phyloP scores from a whole-genome alignment of 331 rosid genomes.

The Ulmus americana region DNA sequence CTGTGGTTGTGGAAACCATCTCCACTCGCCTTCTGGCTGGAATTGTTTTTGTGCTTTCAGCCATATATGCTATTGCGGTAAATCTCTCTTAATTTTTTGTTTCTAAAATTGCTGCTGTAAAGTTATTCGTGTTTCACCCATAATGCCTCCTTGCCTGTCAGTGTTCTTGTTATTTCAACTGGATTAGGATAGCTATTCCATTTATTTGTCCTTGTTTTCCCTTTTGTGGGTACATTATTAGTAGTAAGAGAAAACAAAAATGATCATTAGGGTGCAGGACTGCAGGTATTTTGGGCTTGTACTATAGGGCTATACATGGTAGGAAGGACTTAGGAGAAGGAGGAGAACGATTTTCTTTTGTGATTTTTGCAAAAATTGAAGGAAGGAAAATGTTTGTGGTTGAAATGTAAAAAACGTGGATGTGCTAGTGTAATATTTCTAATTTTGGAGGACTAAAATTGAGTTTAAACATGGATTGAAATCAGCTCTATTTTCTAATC shows the following conservation, averaged over 20 bases:
- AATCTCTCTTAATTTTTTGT: constrained; percentile 3
- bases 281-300: background rate
- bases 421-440: too few species aligned
- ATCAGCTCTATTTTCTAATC: too few species aligned
- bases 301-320: background rate
- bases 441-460: too few species aligned
- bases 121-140: background rate
- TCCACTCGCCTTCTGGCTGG: constrained; percentile 80
- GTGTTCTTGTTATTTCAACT: background rate
- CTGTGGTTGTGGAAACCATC: constrained; percentile 89
- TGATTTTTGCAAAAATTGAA: background rate
- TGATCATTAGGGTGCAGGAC: background rate
- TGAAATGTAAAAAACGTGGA: too few species aligned
- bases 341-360: background rate
- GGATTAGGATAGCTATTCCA: constrained; percentile 7
- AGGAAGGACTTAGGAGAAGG: background rate
- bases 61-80: constrained; percentile 76
- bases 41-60: constrained; percentile 71
- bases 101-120: constrained; percentile 9
- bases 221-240: background rate
- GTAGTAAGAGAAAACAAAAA: background rate
- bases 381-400: too few species aligned
- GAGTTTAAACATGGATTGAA: too few species aligned
- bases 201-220: background rate
- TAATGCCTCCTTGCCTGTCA: background rate